Evolutionary conservation across 768 basidiomycete genomes (phyloP).

Genomic region (Mycena rebaudengoi): DNA sequence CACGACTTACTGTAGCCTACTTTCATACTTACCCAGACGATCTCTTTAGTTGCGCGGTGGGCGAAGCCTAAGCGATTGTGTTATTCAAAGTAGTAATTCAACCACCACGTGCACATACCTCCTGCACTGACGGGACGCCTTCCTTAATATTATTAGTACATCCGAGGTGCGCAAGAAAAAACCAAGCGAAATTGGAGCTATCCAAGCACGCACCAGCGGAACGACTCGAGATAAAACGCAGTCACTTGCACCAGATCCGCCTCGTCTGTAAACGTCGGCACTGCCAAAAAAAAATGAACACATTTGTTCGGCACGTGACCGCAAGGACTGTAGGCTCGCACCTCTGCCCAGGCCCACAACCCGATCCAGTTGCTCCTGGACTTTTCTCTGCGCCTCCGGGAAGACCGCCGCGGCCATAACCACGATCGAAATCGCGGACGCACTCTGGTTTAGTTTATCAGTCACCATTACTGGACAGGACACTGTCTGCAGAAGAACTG

Average conservation of each 20-base stretch:
- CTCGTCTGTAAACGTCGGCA: slow-evolving; percentile 51
- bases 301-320: no score
- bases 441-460: no score
- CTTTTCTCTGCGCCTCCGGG: slow-evolving; percentile 57
- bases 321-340: slow-evolving; percentile 1
- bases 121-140: slow-evolving; percentile 55
- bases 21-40: slow-evolving; percentile 59
- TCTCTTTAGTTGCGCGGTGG: slow-evolving; percentile 70
- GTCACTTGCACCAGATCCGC: slow-evolving; percentile 53
- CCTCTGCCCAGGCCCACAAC: slow-evolving; percentile 58
- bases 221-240: slow-evolving; percentile 60
- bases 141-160: not conserved
- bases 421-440: slow-evolving; percentile 62
- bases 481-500: not conserved
- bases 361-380: slow-evolving; percentile 64
- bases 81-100: not conserved
- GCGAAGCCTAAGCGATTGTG: slow-evolving; percentile 52
- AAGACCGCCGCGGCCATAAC: slow-evolving; percentile 68
- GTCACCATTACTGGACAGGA: not conserved
- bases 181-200: not conserved
- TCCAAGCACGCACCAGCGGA: slow-evolving; percentile 54
- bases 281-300: slow-evolving; percentile 25
- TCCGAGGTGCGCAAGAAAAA: no score
- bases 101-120: slow-evolving; percentile 44
- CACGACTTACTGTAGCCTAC: not conserved